phyloP scores from a whole-genome alignment of 1,284 basidiomycete genomes.

The Irpex sp. region DNA sequence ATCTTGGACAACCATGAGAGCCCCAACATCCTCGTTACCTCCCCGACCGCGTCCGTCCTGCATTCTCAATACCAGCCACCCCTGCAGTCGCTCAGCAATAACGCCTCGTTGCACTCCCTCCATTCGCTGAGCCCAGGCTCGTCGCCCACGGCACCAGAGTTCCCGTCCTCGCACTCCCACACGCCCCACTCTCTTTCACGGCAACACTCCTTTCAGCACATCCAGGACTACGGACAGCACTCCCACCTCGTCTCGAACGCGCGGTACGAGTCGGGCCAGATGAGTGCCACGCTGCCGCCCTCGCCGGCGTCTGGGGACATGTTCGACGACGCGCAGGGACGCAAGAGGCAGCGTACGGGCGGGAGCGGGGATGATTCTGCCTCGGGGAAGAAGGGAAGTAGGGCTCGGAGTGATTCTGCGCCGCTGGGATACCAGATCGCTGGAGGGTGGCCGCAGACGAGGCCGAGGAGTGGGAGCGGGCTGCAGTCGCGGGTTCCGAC shows the following conservation, averaged over 20 bases:
- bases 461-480: constrained; percentile 36
- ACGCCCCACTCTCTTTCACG: constrained; percentile 40
- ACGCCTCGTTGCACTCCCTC: constrained; percentile 28
- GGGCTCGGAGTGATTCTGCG: constrained; percentile 44
- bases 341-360: constrained; percentile 33
- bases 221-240: constrained; percentile 25
- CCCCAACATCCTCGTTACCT: constrained; percentile 69
- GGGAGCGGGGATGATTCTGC: constrained; percentile 9
- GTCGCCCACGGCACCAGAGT: constrained; percentile 60
- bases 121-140: constrained; percentile 50
- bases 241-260: constrained; percentile 17
- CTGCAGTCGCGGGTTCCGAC: constrained; percentile 12
- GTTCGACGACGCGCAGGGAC: constrained; percentile 25
- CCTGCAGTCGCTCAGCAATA: constrained; percentile 21
- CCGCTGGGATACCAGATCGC: constrained; percentile 37
- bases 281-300: constrained; percentile 26
- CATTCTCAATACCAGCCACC: constrained; percentile 23
- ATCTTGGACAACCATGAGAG: constrained; percentile 46
- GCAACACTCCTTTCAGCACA: constrained; percentile 56
- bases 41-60: constrained; percentile 42
- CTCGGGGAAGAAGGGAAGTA: constrained; percentile 29
- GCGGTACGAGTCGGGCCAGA: constrained; percentile 24
- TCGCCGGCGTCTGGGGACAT: constrained; percentile 27
- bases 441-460: constrained; percentile 26
- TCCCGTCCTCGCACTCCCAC: constrained; percentile 36